Base-by-base conservation (phyloP, 2,329 filamentous ascomycete genomes). In the Apiospora kogelbergensis region DNA sequence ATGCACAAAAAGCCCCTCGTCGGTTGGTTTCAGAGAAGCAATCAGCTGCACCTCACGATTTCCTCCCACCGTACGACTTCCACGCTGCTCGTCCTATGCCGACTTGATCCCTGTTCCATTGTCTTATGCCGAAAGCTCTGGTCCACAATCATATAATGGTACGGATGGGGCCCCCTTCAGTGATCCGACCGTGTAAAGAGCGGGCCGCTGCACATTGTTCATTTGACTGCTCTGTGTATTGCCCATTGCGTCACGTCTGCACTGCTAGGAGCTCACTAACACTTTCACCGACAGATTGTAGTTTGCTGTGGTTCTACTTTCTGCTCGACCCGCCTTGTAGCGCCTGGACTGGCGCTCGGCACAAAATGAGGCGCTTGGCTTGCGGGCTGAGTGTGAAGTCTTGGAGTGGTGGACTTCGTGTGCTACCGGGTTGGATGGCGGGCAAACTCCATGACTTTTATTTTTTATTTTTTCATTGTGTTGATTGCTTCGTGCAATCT, bases 371-470 rank as follows among this genome's bases (percentile, higher is more conserved):
- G 53, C 53, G 53, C 53, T 60, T 60, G 53, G 53, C 53, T 37
- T 60, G 53, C 53, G 30, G 53, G 53, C 20, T n/a, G 30, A 60
- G 30, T 60, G 53, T 60, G 0, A 60, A 60, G 10, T 60, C 22
- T 60, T 60, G 53, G 53, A 60, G 53, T 60, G 53, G 53, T 60
- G 10, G 30, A 60, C 53, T 60, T 60, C 53, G 53, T 60, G 53
- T 60, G 30, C 17, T n/a, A 60, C 30, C 53, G 53, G 53, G 53
- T 13, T 22, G 53, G 53, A 60, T 37, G 53, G 53, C 30, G 53
- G 53, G 53, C 30, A 60, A 60, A 60, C 53, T 60, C 53, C 53
- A 60, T 10, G 11, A 37, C 17, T n/a, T n/a, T n/a, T 4, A 17
- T 48, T 26, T 33, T 20, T 57, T 57, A n/a, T 57, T 60, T 60